These are phyloP conservation scores for Aspergillus ochraceus DNA, from an alignment of 2,329 filamentous ascomycete genomes.

Conservation along the genomic window DNA sequence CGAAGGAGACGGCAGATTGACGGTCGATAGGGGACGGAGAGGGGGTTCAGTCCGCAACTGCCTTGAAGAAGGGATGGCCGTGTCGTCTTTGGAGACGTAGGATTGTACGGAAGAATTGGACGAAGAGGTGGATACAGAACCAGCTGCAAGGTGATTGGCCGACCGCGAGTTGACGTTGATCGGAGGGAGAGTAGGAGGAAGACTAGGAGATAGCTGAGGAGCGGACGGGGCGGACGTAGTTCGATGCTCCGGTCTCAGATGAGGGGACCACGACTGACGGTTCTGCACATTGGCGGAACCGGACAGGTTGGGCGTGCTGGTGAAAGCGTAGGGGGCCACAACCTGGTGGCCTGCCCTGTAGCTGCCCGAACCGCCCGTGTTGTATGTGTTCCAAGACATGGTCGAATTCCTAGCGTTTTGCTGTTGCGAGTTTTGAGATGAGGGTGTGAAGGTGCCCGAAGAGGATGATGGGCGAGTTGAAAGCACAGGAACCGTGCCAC, in stretches of 20 bases:
- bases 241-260: slow-evolving; percentile 58
- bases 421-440: slow-evolving; percentile 37
- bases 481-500: slow-evolving; percentile 71
- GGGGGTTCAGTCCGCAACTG: slow-evolving; percentile 36
- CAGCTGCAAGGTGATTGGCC: slow-evolving; percentile 50
- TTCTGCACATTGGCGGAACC: slow-evolving; percentile 51
- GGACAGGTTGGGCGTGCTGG: slow-evolving; percentile 65
- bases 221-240: slow-evolving; percentile 54
- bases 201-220: slow-evolving; percentile 39
- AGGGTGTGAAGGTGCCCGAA: slow-evolving; percentile 55
- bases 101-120: slow-evolving; percentile 50
- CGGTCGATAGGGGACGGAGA: slow-evolving; percentile 47
- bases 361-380: slow-evolving; percentile 43
- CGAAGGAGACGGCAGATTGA: slow-evolving; percentile 51
- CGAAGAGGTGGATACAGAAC: slow-evolving; percentile 55
- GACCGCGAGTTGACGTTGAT: slow-evolving; percentile 33
- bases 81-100: slow-evolving; percentile 52
- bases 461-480: slow-evolving; percentile 69
- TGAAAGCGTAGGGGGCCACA: slow-evolving; percentile 78
- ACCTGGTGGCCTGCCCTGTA: slow-evolving; percentile 55
- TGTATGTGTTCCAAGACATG: slow-evolving; percentile 45
- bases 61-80: slow-evolving; percentile 42
- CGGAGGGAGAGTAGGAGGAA: slow-evolving; percentile 30
- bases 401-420: slow-evolving; percentile 39
- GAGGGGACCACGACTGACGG: slow-evolving; percentile 55